Conservation (phyloP, 805 yeast genomes). For the Zygosaccharomyces rouxii region DNA sequence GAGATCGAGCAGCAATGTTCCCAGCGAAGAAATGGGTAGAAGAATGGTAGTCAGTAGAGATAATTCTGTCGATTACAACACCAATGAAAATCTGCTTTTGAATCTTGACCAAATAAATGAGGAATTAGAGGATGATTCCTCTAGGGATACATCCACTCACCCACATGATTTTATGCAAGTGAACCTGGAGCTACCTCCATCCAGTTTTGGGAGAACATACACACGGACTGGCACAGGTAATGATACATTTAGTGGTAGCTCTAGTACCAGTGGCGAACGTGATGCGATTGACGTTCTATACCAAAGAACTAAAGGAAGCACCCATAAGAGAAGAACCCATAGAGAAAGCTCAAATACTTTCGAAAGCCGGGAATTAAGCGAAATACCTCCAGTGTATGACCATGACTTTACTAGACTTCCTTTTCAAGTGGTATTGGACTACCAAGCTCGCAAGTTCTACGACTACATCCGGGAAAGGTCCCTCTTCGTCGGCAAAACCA, state of each 20-base stretch:
- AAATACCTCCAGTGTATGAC: conserved; percentile 1
- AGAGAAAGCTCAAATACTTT: conserved; percentile 1
- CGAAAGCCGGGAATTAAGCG: conserved; percentile 1
- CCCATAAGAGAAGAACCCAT: not conserved
- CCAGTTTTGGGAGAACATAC: conserved; percentile 28
- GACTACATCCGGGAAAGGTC: conserved; percentile 28
- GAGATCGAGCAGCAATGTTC: conserved; percentile 23
- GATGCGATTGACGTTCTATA: conserved; percentile 26
- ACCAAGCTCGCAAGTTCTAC: conserved; percentile 29
- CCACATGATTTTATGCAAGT: conserved; percentile 17
- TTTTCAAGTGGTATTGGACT: conserved; percentile 16
- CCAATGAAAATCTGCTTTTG: conserved; percentile 17
- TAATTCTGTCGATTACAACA: conserved; percentile 1
- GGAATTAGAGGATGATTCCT: conserved; percentile 20
- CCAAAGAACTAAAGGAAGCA: conserved; percentile 10
- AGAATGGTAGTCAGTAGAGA: conserved; percentile 13
- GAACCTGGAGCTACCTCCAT: conserved; percentile 31
- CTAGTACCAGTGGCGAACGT: conserved; percentile 8
- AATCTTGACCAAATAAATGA: conserved; percentile 32
- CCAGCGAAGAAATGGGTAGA: conserved; percentile 30
- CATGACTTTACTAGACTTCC: conserved; percentile 1
- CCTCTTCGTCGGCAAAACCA: conserved; percentile 18
- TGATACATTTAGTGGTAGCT: conserved; percentile 6
- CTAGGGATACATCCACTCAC: conserved; percentile 5
- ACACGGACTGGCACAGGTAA: conserved; percentile 19